phyloP scores from a whole-genome alignment of 805 yeast genomes.

The Helenozyma rhizophorensis region DNA sequence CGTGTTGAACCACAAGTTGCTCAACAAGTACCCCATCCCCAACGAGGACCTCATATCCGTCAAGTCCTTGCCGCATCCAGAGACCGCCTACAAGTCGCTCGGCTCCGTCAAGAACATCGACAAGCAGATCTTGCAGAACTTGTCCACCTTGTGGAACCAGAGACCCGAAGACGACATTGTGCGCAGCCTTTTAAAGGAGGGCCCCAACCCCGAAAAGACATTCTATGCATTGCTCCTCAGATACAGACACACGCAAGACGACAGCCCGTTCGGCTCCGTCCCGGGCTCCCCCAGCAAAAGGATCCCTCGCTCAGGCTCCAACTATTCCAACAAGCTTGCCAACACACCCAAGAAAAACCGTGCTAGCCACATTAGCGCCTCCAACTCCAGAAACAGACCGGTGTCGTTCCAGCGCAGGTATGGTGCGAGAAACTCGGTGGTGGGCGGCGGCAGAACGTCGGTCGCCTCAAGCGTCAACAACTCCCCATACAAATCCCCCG shows the following conservation, averaged over 20 bases:
- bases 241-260: conserved; percentile 40
- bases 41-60: conserved; percentile 42
- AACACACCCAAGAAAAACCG: conserved; percentile 15
- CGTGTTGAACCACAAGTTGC: conserved; percentile 56
- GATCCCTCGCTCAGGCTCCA: conserved; percentile 12
- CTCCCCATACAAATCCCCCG: conserved; percentile 26
- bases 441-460: conserved; percentile 20
- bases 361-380: conserved; percentile 30
- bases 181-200: conserved; percentile 31
- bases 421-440: conserved; percentile 17
- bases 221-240: conserved; percentile 43
- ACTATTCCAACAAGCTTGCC: conserved; percentile 6
- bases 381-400: conserved; percentile 32
- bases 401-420: conserved; percentile 39
- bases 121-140: conserved; percentile 48
- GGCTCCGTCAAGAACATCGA: conserved; percentile 47
- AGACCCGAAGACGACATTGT: conserved; percentile 40
- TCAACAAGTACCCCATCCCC: conserved; percentile 47
- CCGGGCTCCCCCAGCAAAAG: conserved; percentile 9
- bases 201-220: conserved; percentile 43
- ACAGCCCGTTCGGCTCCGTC: conserved; percentile 15
- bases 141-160: conserved; percentile 57
- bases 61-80: conserved; percentile 50
- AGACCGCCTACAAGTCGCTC: conserved; percentile 48
- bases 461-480: conserved; percentile 31